A percentile compares a stretch with the other conserved stretches of the same genome.
These are phyloP conservation scores for Candida suzukii DNA, from an alignment of 805 yeast species.

Conservation along the genomic window DNA sequence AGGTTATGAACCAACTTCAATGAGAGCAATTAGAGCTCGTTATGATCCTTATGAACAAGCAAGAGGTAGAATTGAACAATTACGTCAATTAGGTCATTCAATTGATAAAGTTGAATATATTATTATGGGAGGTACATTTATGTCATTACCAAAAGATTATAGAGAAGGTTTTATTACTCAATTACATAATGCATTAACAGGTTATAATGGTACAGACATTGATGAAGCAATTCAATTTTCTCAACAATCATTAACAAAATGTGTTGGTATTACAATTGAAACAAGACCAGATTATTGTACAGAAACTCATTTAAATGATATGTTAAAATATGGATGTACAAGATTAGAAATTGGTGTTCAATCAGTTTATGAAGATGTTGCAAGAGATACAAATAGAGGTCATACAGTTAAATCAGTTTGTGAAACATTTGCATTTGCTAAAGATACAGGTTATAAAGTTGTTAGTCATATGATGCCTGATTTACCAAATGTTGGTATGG, in stretches of 20 bases:
- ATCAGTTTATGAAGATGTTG: constrained; percentile 95
- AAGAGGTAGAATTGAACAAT: constrained; percentile 92
- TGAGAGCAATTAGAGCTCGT: constrained; percentile 98
- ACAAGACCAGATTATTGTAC: constrained; percentile 99
- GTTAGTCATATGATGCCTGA: constrained; percentile 99
- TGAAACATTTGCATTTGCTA: constrained; percentile 92
- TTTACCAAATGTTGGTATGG: constrained; percentile 97
- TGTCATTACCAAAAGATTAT: constrained; percentile 87
- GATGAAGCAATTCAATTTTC: constrained; percentile 89
- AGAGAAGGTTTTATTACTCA: constrained; percentile 85
- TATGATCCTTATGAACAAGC: constrained; percentile 99
- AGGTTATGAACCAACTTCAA: constrained; percentile 97
- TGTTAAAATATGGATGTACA: constrained; percentile 95
- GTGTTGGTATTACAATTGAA: constrained; percentile 98
- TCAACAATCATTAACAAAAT: constrained; percentile 90
- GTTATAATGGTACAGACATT: constrained; percentile 77
- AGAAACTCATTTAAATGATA: constrained; percentile 88
- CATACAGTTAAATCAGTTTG: constrained; percentile 96
- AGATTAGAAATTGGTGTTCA: constrained; percentile 96
- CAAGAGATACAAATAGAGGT: constrained; percentile 96
- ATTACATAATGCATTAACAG: constrained; percentile 91
- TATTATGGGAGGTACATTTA: constrained; percentile 98
- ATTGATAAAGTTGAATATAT: constrained; percentile 97
- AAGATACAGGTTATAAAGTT: constrained; percentile 96
- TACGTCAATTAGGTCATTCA: constrained; percentile 90